phyloP scores from a whole-genome alignment of 108 stramenopile genomes.

The Aurantiochytrium sp. region DNA sequence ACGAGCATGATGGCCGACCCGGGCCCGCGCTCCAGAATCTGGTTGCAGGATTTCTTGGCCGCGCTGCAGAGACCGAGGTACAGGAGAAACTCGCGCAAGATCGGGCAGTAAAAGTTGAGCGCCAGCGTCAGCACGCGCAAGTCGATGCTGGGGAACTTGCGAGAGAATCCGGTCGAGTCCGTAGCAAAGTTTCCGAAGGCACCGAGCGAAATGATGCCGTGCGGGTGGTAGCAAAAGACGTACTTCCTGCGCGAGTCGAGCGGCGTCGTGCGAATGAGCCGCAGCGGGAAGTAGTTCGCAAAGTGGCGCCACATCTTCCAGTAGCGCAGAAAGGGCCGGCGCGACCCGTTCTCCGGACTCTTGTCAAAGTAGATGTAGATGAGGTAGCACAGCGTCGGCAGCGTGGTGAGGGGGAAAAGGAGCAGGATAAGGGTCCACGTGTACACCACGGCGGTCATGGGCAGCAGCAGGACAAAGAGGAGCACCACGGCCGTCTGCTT shows the following conservation, averaged over 20 bases:
- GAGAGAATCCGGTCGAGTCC: neutral
- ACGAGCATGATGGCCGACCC: conserved; percentile 19
- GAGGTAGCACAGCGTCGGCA: neutral
- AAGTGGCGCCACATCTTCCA: conserved; percentile 33
- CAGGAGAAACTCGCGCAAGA: conserved; percentile 34
- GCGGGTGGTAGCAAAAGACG: conserved; percentile 29
- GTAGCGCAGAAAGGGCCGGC: conserved; percentile 10
- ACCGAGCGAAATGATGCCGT: conserved; percentile 36
- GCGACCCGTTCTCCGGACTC: neutral
- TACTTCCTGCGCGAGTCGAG: neutral
- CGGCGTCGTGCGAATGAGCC: neutral
- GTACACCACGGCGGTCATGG: neutral
- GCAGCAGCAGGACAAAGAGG: neutral
- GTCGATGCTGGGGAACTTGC: conserved; percentile 16
- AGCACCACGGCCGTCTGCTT: conserved; percentile 1
- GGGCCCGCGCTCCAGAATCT: neutral
- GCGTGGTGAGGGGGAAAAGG: neutral
- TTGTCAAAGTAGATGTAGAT: neutral
- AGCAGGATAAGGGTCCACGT: neutral
- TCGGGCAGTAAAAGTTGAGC: conserved; percentile 29
- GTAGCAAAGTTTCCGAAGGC: conserved; percentile 22
- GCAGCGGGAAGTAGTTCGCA: neutral
- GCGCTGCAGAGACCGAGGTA: conserved; percentile 28
- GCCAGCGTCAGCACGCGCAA: conserved; percentile 28
- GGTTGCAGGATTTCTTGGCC: neutral